Evolutionary conservation across 805 yeast species (phyloP).

Genomic region (Yarrowia bubula): DNA sequence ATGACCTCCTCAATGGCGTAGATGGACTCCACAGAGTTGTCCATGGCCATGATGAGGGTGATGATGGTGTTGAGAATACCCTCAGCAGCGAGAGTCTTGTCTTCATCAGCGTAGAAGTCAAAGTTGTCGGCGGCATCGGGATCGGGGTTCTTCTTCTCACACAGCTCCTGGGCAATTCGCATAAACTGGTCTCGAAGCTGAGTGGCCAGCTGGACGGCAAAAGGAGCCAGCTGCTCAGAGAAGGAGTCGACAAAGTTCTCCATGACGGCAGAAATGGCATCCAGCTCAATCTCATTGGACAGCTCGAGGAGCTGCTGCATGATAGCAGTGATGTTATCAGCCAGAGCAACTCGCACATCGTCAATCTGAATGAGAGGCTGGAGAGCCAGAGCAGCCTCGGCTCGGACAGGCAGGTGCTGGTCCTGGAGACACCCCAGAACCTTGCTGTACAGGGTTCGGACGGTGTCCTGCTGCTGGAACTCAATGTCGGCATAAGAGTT

Average conservation of each 20-base stretch:
- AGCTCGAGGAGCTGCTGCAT: conserved; percentile 75
- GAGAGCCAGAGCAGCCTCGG: conserved; percentile 81
- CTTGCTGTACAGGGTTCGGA: conserved; percentile 50
- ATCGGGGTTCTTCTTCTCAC: conserved; percentile 50
- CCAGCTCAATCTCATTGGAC: conserved; percentile 81
- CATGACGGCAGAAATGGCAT: conserved; percentile 83
- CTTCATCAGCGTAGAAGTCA: conserved; percentile 49
- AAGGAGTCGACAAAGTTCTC: conserved; percentile 92
- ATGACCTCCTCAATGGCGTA: conserved; percentile 62
- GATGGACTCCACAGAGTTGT: conserved; percentile 70
- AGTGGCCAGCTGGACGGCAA: conserved; percentile 66
- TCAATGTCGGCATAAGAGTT: conserved; percentile 63
- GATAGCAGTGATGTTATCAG: conserved; percentile 68
- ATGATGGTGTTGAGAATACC: conserved; percentile 80
- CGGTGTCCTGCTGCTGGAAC: conserved; percentile 62
- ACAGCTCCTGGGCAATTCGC: conserved; percentile 63
- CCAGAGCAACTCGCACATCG: conserved; percentile 65
- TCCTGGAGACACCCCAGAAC: conserved; percentile 47
- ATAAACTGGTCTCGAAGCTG: conserved; percentile 67
- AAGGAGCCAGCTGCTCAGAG: conserved; percentile 86
- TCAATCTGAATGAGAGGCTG: conserved; percentile 70
- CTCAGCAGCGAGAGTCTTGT: conserved; percentile 76
- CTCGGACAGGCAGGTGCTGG: conserved; percentile 64
- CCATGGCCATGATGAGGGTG: conserved; percentile 78
- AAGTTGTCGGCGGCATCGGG: conserved; percentile 40